Conservation (phyloP, 768 basidiomycete genomes). For the Lactarius vividus region DNA sequence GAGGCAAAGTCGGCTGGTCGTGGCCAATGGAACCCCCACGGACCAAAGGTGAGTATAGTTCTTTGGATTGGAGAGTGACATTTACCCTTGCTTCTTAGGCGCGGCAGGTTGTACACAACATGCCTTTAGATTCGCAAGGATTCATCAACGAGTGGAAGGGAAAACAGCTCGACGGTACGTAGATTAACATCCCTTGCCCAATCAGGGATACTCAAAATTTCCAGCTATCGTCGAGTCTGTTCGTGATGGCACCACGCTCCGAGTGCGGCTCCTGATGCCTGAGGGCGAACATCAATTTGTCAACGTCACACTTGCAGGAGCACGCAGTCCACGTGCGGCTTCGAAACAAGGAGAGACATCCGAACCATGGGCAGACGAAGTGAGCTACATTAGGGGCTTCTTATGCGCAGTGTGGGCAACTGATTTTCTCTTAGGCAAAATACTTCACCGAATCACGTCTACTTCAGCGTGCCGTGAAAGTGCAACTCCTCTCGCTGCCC, state of each 20-base stretch:
- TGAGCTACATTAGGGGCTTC: constrained; percentile 35
- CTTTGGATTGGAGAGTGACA: constrained; percentile 3
- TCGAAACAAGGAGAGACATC: constrained; percentile 72
- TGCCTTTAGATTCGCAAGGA: constrained; percentile 86
- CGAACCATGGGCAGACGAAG: constrained; percentile 90
- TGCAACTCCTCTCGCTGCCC: constrained; percentile 77
- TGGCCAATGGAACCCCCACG: constrained; percentile 86
- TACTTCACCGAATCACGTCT: constrained; percentile 91
- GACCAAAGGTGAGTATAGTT: constrained; percentile 53
- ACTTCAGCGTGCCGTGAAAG: constrained; percentile 74
- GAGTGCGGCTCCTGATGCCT: constrained; percentile 84
- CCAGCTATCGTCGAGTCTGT: constrained; percentile 92
- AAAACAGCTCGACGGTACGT: constrained; percentile 79
- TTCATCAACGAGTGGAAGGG: constrained; percentile 93
- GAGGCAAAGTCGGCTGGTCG: constrained; percentile 73
- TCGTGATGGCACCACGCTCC: constrained; percentile 86
- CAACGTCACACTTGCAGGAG: constrained; percentile 82
- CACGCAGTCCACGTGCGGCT: constrained; percentile 68
- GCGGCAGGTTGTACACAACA: constrained; percentile 71
- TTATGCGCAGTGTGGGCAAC: neutral
- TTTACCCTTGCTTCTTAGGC: constrained; percentile 44
- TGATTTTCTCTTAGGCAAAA: constrained; percentile 57
- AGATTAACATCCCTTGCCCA: constrained; percentile 19
- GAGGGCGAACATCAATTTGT: constrained; percentile 87
- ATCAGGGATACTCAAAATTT: neutral